Percentiles rank a stretch among this genome's conserved stretches.
Evolutionary conservation across 2,329 filamentous ascomycete species (phyloP).

Genomic region (Pseudocercospora fuligena): DNA sequence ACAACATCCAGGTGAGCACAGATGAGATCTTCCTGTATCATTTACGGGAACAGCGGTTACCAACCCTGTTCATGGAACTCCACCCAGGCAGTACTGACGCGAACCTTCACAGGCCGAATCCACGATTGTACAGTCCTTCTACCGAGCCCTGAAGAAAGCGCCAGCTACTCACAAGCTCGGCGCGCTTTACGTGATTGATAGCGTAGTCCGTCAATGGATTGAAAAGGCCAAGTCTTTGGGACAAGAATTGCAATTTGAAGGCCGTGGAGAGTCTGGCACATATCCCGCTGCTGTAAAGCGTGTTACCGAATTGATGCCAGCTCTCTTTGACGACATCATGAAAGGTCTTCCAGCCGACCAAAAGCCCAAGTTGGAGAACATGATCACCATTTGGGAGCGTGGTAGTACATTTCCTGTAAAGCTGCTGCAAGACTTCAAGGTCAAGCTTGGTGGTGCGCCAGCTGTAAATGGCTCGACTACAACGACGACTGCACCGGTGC

Average conservation of each 20-base stretch:
- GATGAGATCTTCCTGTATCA: not conserved
- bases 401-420: conserved; percentile 83
- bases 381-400: conserved; percentile 98
- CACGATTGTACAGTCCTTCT: conserved; percentile 92
- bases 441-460: conserved; percentile 51
- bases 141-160: conserved; percentile 95
- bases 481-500: conserved; percentile 20
- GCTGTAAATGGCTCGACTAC: conserved; percentile 26
- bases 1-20: conserved; percentile 79
- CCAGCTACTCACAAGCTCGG: conserved; percentile 95
- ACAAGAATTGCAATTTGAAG: conserved; percentile 68
- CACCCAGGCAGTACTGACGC: not conserved
- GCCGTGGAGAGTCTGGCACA: conserved; percentile 84
- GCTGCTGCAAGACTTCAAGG: conserved; percentile 82
- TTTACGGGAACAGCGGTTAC: not conserved
- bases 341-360: conserved; percentile 87
- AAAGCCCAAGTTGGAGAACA: conserved; percentile 96
- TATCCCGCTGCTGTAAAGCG: conserved; percentile 94
- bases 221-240: conserved; percentile 88
- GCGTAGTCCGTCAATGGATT: conserved; percentile 98
- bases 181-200: conserved; percentile 99
- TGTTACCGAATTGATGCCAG: conserved; percentile 92
- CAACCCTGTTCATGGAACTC: not conserved
- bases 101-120: conserved; percentile 78
- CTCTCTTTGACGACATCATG: conserved; percentile 94